Conservation (phyloP, 768 basidiomycete genomes). For the Auricularia sp. region DNA sequence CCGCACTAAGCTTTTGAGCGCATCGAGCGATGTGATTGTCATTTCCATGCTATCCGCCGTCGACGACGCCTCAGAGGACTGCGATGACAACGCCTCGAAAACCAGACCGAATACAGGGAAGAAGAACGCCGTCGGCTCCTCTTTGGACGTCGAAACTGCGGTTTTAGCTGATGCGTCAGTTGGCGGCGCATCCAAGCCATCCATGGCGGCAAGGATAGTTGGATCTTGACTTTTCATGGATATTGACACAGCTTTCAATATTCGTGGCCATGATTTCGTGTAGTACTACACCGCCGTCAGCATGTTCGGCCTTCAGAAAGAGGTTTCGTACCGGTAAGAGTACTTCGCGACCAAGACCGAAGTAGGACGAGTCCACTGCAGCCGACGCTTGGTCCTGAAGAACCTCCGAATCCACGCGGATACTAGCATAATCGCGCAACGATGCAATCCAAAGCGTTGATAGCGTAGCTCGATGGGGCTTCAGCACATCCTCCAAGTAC, state of each 20-base stretch:
- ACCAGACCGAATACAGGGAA: slow-evolving; percentile 89
- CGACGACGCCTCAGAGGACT: slow-evolving; percentile 49
- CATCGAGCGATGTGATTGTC: slow-evolving; percentile 57
- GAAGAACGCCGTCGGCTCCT: slow-evolving; percentile 74
- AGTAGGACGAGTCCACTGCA: slow-evolving; percentile 72
- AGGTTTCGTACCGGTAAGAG: slow-evolving; percentile 64
- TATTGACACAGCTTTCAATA: slow-evolving; percentile 77
- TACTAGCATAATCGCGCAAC: slow-evolving; percentile 85
- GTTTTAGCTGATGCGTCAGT: slow-evolving; percentile 13
- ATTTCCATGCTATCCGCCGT: slow-evolving; percentile 32
- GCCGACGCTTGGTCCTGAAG: slow-evolving; percentile 65
- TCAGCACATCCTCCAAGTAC: slow-evolving; percentile 74
- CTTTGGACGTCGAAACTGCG: slow-evolving; percentile 21
- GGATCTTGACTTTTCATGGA: slow-evolving; percentile 64
- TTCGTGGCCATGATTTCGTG: slow-evolving; percentile 65
- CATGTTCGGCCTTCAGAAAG: not conserved
- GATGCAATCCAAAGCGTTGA: slow-evolving; percentile 82
- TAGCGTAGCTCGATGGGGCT: slow-evolving; percentile 65
- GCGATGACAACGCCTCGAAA: slow-evolving; percentile 71
- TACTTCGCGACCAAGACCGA: slow-evolving; percentile 83
- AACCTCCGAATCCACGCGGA: slow-evolving; percentile 82
- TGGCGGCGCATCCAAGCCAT: slow-evolving; percentile 47
- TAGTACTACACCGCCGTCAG: slow-evolving; percentile 57
- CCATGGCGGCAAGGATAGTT: slow-evolving; percentile 68
- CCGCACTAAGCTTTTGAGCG: slow-evolving; percentile 69